Base-by-base conservation (phyloP, 345 rosid genomes). In the Citrus australasica region DNA sequence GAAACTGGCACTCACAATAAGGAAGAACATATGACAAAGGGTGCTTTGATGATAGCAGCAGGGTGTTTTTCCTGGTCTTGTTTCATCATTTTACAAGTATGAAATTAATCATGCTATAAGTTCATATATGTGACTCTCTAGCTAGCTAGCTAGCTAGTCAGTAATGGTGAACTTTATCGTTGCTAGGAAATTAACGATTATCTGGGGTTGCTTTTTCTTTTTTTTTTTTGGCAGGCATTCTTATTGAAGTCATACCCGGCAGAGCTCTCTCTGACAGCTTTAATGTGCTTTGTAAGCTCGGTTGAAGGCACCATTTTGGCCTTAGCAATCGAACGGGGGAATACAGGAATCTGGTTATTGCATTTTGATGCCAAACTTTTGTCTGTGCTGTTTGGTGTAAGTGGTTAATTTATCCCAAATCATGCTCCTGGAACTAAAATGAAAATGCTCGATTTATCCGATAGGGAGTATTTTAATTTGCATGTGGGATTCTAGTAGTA, bases 41-140 rank as follows among this genome's bases (percentile, higher is more conserved):
- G 98, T 59, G 83, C 92, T 35, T 6, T 89, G 0, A 81, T 92
- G 90, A 88, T 92, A 80, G 68, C 86, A 1, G 79, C 79, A 2
- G 93, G 92, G 25, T 87, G 89, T 74, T 86, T 87, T 81, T 72
- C 88, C 70, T 92, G 97, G 94, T 86, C 97, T 56, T 82, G 84
- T 87, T 94, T 90, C 86, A 75, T 92, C 79, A 87, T 91, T 79
- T 80, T 89, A 17, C 92, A 89, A 81, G 94, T 88, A 75, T 73
- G 79, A 69, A 38, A 38, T 37, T 37, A 9, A 28, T 46, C 1
- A 55, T 55, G 21, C n/a, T 19, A 19, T 5, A 38, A 38, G 10
- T 38, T 7, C 10, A 38, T 38, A 38, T 38, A 9, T 9, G 42
- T 38, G 2, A 38, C 10, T 38, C 42, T 38, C 42, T 38, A 10